These are phyloP conservation scores for Candida hungchunana DNA, from an alignment of 805 yeast genomes.

Conservation along the genomic window DNA sequence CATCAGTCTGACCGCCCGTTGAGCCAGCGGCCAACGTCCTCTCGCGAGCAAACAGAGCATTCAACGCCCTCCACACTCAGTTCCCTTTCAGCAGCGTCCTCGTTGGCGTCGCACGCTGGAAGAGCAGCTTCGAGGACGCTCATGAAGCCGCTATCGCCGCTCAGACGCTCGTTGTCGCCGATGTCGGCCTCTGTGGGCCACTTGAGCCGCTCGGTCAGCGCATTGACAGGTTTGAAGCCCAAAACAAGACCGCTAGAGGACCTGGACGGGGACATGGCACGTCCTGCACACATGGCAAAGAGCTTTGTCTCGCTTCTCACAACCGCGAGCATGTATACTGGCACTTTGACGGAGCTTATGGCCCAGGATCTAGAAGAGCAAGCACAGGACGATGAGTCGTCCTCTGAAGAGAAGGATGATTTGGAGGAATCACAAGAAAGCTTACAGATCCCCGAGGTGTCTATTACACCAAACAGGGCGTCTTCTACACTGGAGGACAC, in stretches of 20 bases:
- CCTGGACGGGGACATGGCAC: slow-evolving; percentile 29
- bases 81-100: not conserved
- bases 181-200: slow-evolving; percentile 8
- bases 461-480: too few relatives aligned
- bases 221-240: slow-evolving; percentile 2
- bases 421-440: too few relatives aligned
- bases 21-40: too few relatives aligned
- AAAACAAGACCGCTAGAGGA: slow-evolving; percentile 2
- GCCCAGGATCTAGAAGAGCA: slow-evolving; percentile 11
- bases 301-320: slow-evolving; percentile 53
- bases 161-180: slow-evolving; percentile 11
- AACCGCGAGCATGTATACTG: slow-evolving; percentile 47
- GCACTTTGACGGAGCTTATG: slow-evolving; percentile 31
- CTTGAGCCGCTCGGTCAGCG: slow-evolving; percentile 10
- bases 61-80: too few relatives aligned
- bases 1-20: too few relatives aligned
- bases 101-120: slow-evolving; percentile 3
- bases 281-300: slow-evolving; percentile 41
- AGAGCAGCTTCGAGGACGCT: slow-evolving; percentile 6
- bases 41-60: too few relatives aligned
- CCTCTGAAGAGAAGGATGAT: not conserved
- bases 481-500: too few relatives aligned
- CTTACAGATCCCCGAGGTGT: too few relatives aligned
- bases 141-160: slow-evolving; percentile 12
- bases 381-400: too few relatives aligned